Percentiles rank a stretch among this genome's conserved stretches.
Conservation (phyloP, 2,329 filamentous ascomycete genomes). For the Botrytis aclada region DNA sequence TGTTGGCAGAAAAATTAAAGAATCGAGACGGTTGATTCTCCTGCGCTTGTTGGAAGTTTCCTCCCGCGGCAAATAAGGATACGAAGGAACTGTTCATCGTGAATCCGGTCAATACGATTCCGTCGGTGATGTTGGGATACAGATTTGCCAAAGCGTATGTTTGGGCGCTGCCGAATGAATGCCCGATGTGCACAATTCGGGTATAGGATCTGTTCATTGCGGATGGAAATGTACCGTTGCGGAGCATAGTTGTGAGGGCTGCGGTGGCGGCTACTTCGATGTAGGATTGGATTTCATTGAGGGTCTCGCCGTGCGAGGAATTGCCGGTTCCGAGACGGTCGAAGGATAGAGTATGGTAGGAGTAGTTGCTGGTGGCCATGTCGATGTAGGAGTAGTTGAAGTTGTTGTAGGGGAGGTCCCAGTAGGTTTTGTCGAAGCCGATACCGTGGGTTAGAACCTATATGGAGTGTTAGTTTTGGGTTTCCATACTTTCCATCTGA, state of each 20-base stretch:
- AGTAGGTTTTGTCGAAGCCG: conserved; percentile 24
- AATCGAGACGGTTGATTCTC: not conserved
- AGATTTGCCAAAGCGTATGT: not conserved
- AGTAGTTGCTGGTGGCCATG: conserved; percentile 5
- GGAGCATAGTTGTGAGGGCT: conserved; percentile 17
- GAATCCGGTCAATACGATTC: not conserved
- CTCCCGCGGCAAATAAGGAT: not conserved
- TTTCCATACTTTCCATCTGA: not conserved
- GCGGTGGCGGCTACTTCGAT: conserved; percentile 19
- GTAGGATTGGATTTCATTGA: conserved; percentile 22
- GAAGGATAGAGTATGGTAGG: conserved; percentile 25
- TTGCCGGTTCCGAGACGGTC: conserved; percentile 24
- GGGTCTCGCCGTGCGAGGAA: conserved; percentile 21
- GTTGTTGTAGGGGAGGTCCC: conserved; percentile 20
- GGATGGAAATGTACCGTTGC: not conserved
- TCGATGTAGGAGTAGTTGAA: conserved; percentile 20
- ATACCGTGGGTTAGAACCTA: conserved; percentile 24
- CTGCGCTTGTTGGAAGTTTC: conserved; percentile 1
- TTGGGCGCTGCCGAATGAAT: not conserved
- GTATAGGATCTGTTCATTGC: not conserved
- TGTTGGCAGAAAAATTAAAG: not conserved
- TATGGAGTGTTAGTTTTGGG: not conserved
- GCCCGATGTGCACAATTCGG: not conserved
- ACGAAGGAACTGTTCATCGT: not conserved
- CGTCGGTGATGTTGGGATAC: not conserved